These are phyloP conservation scores for Fusarium stilboides DNA, from an alignment of 2,329 filamentous ascomycete genomes.

Conservation along the genomic window DNA sequence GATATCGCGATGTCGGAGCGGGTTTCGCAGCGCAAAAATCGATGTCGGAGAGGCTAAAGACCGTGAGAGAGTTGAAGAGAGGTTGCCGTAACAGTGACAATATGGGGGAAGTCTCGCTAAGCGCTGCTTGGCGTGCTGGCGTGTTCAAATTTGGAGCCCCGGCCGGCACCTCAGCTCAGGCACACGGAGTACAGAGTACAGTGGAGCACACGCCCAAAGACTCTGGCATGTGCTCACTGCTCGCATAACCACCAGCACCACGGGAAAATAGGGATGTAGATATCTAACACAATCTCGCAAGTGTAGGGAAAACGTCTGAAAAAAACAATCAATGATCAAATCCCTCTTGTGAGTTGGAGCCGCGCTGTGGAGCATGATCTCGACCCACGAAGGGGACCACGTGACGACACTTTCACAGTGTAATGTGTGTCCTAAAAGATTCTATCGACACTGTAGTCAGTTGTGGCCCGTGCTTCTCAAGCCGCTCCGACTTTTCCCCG, in stretches of 20 bases:
- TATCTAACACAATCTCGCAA: conserved; percentile 24
- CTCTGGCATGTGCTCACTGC: conserved; percentile 51
- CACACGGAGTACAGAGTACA: conserved; percentile 47
- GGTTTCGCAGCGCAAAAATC: conserved; percentile 45
- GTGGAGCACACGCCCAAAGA: conserved; percentile 53
- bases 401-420: conserved; percentile 55
- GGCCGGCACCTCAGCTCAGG: conserved; percentile 39
- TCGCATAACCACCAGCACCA: conserved; percentile 42
- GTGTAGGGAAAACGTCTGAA: conserved; percentile 28
- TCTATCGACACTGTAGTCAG: conserved; percentile 19
- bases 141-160: conserved; percentile 51
- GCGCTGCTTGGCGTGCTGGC: conserved; percentile 54
- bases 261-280: conserved; percentile 26
- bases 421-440: neutral
- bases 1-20: conserved; percentile 48
- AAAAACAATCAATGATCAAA: conserved; percentile 44
- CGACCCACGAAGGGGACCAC: conserved; percentile 55
- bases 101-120: conserved; percentile 52
- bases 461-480: conserved; percentile 28
- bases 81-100: conserved; percentile 49
- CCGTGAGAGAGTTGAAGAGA: conserved; percentile 51
- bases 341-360: conserved; percentile 43
- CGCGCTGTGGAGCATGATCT: conserved; percentile 46
- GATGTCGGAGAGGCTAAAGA: conserved; percentile 42
- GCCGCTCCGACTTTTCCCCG: conserved; percentile 52